Conservation (phyloP, 441 rosid genomes). For the Croton laevigatus region DNA sequence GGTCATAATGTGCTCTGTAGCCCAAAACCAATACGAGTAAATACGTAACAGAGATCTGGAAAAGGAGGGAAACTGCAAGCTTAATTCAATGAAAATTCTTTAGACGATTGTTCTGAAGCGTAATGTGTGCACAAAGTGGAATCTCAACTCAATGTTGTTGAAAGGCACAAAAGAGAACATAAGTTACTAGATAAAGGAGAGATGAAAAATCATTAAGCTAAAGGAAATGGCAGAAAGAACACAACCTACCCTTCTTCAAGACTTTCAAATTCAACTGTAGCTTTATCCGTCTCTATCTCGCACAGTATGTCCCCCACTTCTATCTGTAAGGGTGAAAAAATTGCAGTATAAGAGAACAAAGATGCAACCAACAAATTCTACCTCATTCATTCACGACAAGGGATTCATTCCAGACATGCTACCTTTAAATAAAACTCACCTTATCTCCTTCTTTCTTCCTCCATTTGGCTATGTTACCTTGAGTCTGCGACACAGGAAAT, state of each 20-base stretch:
- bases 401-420: constrained; percentile 12
- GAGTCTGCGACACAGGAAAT: constrained; percentile 48
- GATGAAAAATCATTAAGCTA: not conserved
- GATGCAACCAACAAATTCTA: constrained; percentile 20
- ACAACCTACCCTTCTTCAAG: constrained; percentile 86
- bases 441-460: constrained; percentile 94
- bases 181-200: not conserved
- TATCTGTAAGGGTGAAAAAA: constrained; percentile 55
- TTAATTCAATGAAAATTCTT: not conserved
- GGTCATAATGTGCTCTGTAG: not conserved
- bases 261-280: constrained; percentile 89
- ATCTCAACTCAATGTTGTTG: not conserved
- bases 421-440: constrained; percentile 42
- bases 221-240: constrained; percentile 16
- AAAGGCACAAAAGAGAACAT: not conserved
- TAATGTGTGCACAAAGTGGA: not conserved
- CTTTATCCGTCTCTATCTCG: constrained; percentile 98
- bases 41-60: not conserved
- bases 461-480: constrained; percentile 93
- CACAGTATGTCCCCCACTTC: constrained; percentile 90
- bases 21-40: constrained; percentile 11
- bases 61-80: not conserved
- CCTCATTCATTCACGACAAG: constrained; percentile 12
- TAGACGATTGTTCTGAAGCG: not conserved
- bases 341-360: constrained; percentile 25